These are phyloP conservation scores for Arthrobotrys conoides DNA, from an alignment of 2,329 filamentous ascomycete species.

Conservation along the genomic window DNA sequence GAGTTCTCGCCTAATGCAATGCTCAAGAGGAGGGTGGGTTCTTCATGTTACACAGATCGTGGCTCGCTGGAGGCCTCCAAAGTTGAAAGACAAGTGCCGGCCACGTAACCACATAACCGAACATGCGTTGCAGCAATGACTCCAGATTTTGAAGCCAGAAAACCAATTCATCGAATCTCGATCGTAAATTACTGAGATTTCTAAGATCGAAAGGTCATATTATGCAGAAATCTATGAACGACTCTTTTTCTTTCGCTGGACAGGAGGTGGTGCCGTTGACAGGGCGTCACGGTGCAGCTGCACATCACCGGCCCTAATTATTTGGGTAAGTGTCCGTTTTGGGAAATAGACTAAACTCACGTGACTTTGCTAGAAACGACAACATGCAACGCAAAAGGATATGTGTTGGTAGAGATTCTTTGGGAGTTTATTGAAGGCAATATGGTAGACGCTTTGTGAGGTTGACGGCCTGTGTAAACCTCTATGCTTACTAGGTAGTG, in stretches of 20 bases:
- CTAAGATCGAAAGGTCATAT: background rate
- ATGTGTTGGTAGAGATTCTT: background rate
- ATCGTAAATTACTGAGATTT: background rate
- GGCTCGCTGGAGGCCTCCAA: too few relatives aligned
- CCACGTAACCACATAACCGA: too few relatives aligned
- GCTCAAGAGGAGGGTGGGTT: background rate
- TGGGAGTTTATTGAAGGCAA: too few relatives aligned
- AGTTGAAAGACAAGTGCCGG: background rate
- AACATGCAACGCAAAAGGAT: background rate
- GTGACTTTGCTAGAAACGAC: background rate
- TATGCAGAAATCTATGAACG: background rate
- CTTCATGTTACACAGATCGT: background rate
- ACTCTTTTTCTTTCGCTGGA: background rate
- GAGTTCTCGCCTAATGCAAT: too few relatives aligned
- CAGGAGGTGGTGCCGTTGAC: background rate
- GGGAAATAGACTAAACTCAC: constrained; percentile 8
- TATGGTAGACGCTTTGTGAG: too few relatives aligned
- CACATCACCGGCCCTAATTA: too few relatives aligned
- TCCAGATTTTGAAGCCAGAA: background rate
- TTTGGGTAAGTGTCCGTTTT: background rate
- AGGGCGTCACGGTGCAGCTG: background rate
- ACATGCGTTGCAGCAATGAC: too few relatives aligned
- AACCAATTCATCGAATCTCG: background rate
- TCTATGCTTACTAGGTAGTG: too few relatives aligned
- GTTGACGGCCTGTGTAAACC: too few relatives aligned